These are phyloP conservation scores for Pseudogymnoascus sp. DNA, from an alignment of 2,329 filamentous ascomycete species.

Conservation along the genomic window DNA sequence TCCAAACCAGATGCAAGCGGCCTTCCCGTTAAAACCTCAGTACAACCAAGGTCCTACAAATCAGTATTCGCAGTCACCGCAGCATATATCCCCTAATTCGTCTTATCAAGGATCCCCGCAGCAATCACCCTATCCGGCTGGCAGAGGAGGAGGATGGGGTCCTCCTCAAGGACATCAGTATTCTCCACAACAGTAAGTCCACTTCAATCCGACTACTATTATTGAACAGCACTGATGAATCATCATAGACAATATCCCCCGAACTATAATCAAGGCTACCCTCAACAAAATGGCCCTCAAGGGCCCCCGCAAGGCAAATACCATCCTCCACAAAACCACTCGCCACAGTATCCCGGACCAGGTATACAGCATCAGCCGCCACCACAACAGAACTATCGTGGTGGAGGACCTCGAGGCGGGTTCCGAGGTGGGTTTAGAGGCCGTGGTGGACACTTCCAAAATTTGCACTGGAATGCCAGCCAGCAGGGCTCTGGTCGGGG, in stretches of 20 bases:
- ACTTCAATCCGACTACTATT: conserved; percentile 17
- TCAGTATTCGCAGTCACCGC: conserved; percentile 50
- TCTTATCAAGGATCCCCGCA: conserved; percentile 53
- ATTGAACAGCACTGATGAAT: conserved; percentile 27
- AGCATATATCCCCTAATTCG: conserved; percentile 45
- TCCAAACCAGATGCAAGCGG: conserved; percentile 31
- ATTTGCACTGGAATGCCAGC: conserved; percentile 62
- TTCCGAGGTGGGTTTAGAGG: conserved; percentile 29
- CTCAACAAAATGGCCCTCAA: conserved; percentile 40
- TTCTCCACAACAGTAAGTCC: conserved; percentile 41
- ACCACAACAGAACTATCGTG: conserved; percentile 27
- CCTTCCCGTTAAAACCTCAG: conserved; percentile 29
- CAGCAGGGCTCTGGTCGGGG: conserved; percentile 43
- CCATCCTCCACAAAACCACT: conserved; percentile 36
- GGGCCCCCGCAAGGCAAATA: conserved; percentile 39
- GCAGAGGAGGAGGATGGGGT: conserved; percentile 44
- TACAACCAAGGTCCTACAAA: conserved; percentile 30
- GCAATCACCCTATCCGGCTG: conserved; percentile 50
- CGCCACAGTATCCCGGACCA: conserved; percentile 41
- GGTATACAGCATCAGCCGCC: conserved; percentile 45
- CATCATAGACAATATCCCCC: conserved; percentile 52
- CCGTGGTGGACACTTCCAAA: conserved; percentile 51
- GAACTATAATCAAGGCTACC: conserved; percentile 49
- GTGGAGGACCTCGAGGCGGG: conserved; percentile 16
- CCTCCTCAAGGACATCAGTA: conserved; percentile 35